Evolutionary conservation across 495 filamentous ascomycete species (phyloP).

Genomic region (Penicillium cataractarum): DNA sequence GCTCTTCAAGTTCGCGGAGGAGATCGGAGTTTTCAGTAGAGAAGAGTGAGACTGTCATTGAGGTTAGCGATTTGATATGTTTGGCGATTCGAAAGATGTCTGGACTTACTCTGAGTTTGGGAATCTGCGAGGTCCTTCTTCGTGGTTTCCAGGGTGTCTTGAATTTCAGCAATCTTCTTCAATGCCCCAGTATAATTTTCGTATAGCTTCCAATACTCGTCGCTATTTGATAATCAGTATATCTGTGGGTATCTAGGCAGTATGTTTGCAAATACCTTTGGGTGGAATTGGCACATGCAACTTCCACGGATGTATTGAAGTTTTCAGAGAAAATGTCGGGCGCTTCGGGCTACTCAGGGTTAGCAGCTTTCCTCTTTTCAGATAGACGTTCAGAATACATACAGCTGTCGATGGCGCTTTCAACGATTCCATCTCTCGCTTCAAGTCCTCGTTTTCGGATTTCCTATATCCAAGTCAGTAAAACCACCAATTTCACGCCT

Average conservation of each 20-base stretch:
- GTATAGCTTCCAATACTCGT: slow-evolving; percentile 53
- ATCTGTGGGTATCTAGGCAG: slow-evolving; percentile 32
- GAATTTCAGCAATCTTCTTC: slow-evolving; percentile 45
- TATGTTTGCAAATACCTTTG: slow-evolving; percentile 35
- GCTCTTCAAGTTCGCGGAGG: slow-evolving; percentile 50
- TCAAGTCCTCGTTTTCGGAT: slow-evolving; percentile 49
- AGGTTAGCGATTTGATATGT: slow-evolving; percentile 29
- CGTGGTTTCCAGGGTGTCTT: slow-evolving; percentile 41
- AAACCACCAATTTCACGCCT: not conserved
- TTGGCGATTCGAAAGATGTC: slow-evolving; percentile 5
- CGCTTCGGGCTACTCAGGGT: slow-evolving; percentile 29
- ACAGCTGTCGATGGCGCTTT: slow-evolving; percentile 36
- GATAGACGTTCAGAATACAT: slow-evolving; percentile 10
- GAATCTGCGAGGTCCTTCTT: slow-evolving; percentile 44
- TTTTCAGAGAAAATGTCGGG: slow-evolving; percentile 44
- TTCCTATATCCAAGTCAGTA: slow-evolving; percentile 36
- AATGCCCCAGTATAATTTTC: slow-evolving; percentile 47
- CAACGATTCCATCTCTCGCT: slow-evolving; percentile 44
- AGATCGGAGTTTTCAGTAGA: slow-evolving; percentile 54
- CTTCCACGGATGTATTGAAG: slow-evolving; percentile 38
- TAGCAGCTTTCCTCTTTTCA: slow-evolving; percentile 8
- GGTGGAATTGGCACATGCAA: slow-evolving; percentile 42
- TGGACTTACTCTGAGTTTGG: slow-evolving; percentile 44
- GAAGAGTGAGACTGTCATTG: slow-evolving; percentile 45
- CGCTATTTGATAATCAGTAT: slow-evolving; percentile 36